A percentile compares a stretch with the other conserved stretches of the same genome.
phyloP scores from a whole-genome alignment of 1,139 yeast species.

The Lizanozyma gosingica region DNA sequence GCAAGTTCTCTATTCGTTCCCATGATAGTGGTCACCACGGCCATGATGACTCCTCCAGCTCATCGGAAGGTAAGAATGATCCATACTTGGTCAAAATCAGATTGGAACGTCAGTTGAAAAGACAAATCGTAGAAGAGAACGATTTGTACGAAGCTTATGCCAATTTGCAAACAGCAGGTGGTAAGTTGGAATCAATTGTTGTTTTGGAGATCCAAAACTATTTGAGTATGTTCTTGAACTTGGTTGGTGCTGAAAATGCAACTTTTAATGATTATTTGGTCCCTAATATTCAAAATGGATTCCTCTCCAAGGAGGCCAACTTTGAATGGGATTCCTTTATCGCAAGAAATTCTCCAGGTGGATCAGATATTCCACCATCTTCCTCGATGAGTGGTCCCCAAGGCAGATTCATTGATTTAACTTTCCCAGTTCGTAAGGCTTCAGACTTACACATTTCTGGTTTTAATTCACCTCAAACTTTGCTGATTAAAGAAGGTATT shows the following conservation, averaged over 20 bases:
- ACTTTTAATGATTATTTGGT: constrained; percentile 56
- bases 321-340: constrained; percentile 89
- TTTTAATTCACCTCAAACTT: constrained; percentile 62
- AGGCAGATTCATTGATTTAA: constrained; percentile 68
- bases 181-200: constrained; percentile 82
- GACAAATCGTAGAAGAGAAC: constrained; percentile 76
- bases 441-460: constrained; percentile 57
- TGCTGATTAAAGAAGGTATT: constrained; percentile 68
- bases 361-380: not conserved
- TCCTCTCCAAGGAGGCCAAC: constrained; percentile 66
- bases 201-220: constrained; percentile 82
- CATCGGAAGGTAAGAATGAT: constrained; percentile 45
- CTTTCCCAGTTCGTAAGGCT: constrained; percentile 58
- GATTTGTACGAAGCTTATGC: constrained; percentile 80
- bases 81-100: constrained; percentile 70
- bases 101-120: constrained; percentile 68
- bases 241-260: constrained; percentile 61
- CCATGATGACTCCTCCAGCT: constrained; percentile 18
- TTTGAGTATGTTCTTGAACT: constrained; percentile 58
- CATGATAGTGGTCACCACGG: constrained; percentile 13
- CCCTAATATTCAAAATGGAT: constrained; percentile 63
- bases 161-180: constrained; percentile 81
- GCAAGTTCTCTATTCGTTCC: not conserved
- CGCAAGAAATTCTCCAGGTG: constrained; percentile 45
- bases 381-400: constrained; percentile 19